phyloP scores from a whole-genome alignment of 2,329 filamentous ascomycete species.

The Colletotrichum spinosum region DNA sequence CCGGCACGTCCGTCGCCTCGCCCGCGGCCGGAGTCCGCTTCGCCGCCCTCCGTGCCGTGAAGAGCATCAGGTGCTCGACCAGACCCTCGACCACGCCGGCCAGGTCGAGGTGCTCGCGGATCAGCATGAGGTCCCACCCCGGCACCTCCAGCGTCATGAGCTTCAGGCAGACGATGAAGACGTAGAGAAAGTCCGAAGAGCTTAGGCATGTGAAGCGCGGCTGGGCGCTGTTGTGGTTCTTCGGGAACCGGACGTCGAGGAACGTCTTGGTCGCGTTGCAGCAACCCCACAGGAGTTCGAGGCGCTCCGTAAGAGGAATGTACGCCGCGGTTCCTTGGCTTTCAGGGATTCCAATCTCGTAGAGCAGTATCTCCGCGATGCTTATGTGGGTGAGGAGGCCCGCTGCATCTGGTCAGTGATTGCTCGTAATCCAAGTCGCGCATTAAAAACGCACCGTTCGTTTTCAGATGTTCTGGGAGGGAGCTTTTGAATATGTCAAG shows the following conservation, averaged over 20 bases:
- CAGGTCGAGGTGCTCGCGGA: conserved; percentile 51
- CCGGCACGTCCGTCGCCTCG: conserved; percentile 6
- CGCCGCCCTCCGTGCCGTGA: conserved; percentile 41
- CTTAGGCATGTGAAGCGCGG: conserved; percentile 57
- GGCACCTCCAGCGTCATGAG: conserved; percentile 58
- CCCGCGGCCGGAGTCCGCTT: conserved; percentile 10
- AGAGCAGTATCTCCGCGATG: conserved; percentile 60
- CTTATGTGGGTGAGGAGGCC: conserved; percentile 55
- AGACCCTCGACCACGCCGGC: conserved; percentile 45
- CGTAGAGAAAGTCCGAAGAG: conserved; percentile 60
- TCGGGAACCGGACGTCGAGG: conserved; percentile 50
- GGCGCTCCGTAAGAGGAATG: conserved; percentile 52
- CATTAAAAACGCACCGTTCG: conserved; percentile 46
- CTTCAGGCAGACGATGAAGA: conserved; percentile 58
- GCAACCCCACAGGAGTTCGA: conserved; percentile 60
- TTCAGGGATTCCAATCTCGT: conserved; percentile 59
- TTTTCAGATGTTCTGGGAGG: conserved; percentile 48
- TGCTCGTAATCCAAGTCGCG: no score
- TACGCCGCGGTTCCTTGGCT: conserved; percentile 44
- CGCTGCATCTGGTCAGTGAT: conserved; percentile 42
- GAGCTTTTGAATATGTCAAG: conserved; percentile 52
- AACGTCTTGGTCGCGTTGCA: conserved; percentile 54
- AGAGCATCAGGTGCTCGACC: conserved; percentile 44
- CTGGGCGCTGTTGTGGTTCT: conserved; percentile 40
- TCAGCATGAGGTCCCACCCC: conserved; percentile 57